Evolutionary conservation across 228 moss, liverwort and hornwort genomes (phyloP), one percentile per base, ranked within the genome.

Genomic region (Sphagnum fallax): DNA sequence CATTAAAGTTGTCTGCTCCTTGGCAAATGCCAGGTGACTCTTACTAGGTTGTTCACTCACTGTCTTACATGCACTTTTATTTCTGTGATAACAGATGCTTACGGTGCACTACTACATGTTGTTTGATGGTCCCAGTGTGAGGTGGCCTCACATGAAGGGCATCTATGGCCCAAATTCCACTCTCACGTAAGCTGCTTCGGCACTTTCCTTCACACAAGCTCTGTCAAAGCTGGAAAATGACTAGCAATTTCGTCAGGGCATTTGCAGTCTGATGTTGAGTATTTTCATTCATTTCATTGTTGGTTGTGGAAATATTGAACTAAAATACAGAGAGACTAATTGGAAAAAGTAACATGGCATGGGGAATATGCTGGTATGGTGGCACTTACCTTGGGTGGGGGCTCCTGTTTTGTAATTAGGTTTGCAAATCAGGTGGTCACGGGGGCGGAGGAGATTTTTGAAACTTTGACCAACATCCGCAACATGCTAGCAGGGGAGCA

Each of bases 71-170:
- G 9, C 52, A 4, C 4, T 5, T 51, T 49, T 65, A 5, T 5
- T 4, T 32, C 32, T 69, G 50, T 4, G 55, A 32, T 50, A 69
- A 48, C 86, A 89, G 86, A 89, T 89, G 86, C 86, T 89, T 58
- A 86, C 98, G 4, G 90, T 94, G 12, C 94, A 98, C 75, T 98
- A 98, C 75, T 98, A 98, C 86, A 85, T 86, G 90, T 74, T 94
- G 47, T 94, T 98, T 73, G 91, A 98, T 76, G 93, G 93, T 60
- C 82, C 93, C 51, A 88, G 93, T 65, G 74, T 79, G 71, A 90
- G 85, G 76, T 98, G 98, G 98, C 84, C 81, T 69, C 93, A 98
- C 75, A 93, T 98, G 93, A 89, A 89, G 85, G 81, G 80, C 52
- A 77, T 98, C 13, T 93, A 98, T 78, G 83, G 85, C 57, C 70